phyloP scores from a whole-genome alignment of 2,329 filamentous ascomycete genomes.

The Hymenoscyphus scutula region DNA sequence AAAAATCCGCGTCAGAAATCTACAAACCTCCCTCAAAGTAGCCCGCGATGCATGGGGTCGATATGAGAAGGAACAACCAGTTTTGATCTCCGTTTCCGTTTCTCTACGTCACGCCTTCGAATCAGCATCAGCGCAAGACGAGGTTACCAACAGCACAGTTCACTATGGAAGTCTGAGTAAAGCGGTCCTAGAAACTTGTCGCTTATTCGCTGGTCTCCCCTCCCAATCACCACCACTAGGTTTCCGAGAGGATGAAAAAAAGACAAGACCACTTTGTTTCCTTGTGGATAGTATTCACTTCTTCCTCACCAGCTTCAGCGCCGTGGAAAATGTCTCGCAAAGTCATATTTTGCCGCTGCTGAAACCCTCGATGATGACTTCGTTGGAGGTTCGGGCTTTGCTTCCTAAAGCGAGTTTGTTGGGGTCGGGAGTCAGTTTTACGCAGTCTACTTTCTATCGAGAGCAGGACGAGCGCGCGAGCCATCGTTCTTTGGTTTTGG shows the following conservation, averaged over 20 bases:
- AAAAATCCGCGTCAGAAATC: slow-evolving; percentile 59
- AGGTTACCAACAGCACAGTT: slow-evolving; percentile 66
- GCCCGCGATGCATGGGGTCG: slow-evolving; percentile 68
- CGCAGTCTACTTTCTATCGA: slow-evolving; percentile 42
- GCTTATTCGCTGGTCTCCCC: slow-evolving; percentile 13
- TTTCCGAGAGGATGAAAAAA: neutral
- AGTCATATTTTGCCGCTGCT: slow-evolving; percentile 33
- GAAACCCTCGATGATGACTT: slow-evolving; percentile 40
- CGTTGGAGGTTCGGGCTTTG: slow-evolving; percentile 51
- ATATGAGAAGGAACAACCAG: slow-evolving; percentile 55
- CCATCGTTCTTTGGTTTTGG: slow-evolving; percentile 30
- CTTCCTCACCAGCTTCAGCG: neutral
- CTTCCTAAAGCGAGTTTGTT: slow-evolving; percentile 69
- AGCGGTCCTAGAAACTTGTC: slow-evolving; percentile 48
- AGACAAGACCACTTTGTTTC: neutral
- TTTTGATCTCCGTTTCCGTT: slow-evolving; percentile 58
- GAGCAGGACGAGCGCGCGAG: slow-evolving; percentile 23
- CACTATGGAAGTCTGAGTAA: slow-evolving; percentile 74
- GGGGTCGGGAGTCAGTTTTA: slow-evolving; percentile 55
- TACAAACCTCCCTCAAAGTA: slow-evolving; percentile 50
- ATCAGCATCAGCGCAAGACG: slow-evolving; percentile 56
- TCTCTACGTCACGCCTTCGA: slow-evolving; percentile 55
- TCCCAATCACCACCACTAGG: no score
- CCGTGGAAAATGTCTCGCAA: neutral
- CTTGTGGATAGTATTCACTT: neutral